A percentile compares a stretch with the other conserved stretches of the same genome.
Conservation (phyloP, 1,139 yeast genomes). For the Pichia sp. region DNA sequence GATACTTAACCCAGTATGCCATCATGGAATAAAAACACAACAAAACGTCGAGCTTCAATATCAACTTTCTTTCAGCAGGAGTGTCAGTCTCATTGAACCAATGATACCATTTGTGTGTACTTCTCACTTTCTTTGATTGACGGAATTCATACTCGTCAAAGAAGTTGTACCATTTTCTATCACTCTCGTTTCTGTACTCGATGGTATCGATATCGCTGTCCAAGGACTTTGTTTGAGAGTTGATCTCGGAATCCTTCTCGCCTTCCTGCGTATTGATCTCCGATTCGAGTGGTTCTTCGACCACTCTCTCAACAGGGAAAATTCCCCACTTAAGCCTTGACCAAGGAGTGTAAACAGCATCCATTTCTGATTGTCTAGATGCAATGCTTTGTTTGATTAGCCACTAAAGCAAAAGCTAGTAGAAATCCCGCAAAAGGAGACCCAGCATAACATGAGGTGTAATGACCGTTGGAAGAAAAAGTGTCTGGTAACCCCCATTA, state of each 20-base stretch:
- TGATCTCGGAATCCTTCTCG: neutral
- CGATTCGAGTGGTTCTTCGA: neutral
- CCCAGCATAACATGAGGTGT: no score
- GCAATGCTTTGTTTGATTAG: no score
- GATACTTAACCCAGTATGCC: constrained; percentile 64
- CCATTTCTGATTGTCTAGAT: no score
- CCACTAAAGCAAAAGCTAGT: no score
- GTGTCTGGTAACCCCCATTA: no score
- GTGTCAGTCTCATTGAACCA: constrained; percentile 14
- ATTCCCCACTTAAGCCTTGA: neutral
- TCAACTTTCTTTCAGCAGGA: constrained; percentile 35
- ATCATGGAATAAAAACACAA: constrained; percentile 54
- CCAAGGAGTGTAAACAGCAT: no score
- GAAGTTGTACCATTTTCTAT: constrained; percentile 44
- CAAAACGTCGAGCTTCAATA: constrained; percentile 54
- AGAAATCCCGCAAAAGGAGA: no score
- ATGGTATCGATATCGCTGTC: no score
- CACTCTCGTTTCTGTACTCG: constrained; percentile 59
- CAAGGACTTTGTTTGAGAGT: no score
- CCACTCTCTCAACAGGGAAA: neutral
- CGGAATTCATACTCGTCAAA: constrained; percentile 27
- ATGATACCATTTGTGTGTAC: constrained; percentile 9
- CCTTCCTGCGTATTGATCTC: no score
- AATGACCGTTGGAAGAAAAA: no score
- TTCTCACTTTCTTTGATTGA: constrained; percentile 7